Conservation (phyloP, 306 rosid genomes). For the Prinsepia uniflora region DNA sequence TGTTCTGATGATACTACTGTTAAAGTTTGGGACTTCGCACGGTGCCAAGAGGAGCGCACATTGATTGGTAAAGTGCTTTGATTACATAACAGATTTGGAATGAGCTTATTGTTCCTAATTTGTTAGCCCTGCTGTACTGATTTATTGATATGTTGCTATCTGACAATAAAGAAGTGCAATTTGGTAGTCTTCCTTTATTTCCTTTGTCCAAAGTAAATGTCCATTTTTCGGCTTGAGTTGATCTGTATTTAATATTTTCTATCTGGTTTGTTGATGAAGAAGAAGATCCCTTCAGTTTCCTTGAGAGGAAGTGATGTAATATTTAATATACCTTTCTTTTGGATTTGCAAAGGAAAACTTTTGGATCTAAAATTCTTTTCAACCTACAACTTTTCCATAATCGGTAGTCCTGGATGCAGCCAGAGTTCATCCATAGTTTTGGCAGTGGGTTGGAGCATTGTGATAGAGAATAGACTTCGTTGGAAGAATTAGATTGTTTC, state of each 20-base stretch:
- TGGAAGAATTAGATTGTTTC: background rate
- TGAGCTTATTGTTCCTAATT: conserved; percentile 16
- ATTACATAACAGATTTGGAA: conserved; percentile 22
- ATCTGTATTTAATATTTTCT: background rate
- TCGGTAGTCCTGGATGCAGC: background rate
- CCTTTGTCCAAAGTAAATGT: background rate
- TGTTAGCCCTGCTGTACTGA: background rate
- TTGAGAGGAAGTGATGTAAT: background rate
- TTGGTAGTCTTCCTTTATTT: background rate
- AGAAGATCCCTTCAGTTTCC: background rate
- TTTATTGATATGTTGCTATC: conserved; percentile 1
- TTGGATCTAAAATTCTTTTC: background rate
- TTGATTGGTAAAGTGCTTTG: conserved; percentile 92
- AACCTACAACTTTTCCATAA: background rate
- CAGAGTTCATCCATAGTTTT: background rate
- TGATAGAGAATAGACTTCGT: background rate
- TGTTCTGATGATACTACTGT: conserved; percentile 96
- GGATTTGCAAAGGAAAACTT: background rate
- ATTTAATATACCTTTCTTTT: background rate
- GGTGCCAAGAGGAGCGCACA: conserved; percentile 95
- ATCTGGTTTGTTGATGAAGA: background rate
- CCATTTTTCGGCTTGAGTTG: background rate
- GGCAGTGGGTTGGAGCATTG: background rate
- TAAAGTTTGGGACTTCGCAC: conserved; percentile 98
- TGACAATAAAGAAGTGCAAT: background rate